These are phyloP conservation scores for Termitomyces sp. DNA, from an alignment of 768 basidiomycete species.

Conservation along the genomic window DNA sequence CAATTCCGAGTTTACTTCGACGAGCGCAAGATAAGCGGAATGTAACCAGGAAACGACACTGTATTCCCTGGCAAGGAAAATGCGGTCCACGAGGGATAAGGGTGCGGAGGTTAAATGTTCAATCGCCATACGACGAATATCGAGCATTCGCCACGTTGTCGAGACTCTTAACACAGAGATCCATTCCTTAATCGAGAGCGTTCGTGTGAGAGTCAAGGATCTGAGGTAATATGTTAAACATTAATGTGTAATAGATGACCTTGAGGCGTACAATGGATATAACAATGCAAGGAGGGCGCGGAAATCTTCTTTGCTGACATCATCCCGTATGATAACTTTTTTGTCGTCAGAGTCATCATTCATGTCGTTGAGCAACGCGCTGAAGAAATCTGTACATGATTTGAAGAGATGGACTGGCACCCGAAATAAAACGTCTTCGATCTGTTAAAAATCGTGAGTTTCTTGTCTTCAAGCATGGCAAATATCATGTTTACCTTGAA, in stretches of 20 bases:
- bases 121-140: conserved; percentile 10
- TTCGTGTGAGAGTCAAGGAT: neutral
- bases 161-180: conserved; percentile 9
- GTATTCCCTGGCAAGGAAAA: conserved; percentile 4
- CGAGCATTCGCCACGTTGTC: conserved; percentile 10
- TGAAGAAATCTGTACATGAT: conserved; percentile 7
- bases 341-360: neutral
- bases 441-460: neutral
- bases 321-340: neutral
- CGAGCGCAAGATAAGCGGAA: conserved; percentile 1
- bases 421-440: conserved; percentile 5
- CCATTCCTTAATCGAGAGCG: conserved; percentile 8
- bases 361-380: neutral
- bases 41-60: conserved; percentile 6
- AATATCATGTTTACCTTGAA: neutral
- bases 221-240: neutral
- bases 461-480: neutral
- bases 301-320: conserved; percentile 6
- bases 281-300: conserved; percentile 8
- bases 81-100: neutral
- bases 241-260: neutral
- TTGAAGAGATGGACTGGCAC: conserved; percentile 5
- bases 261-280: conserved; percentile 7
- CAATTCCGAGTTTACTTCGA: neutral
- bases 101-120: conserved; percentile 3